Conservation (phyloP, 148 eudicot genomes). For the Heliosperma pusillum region DNA sequence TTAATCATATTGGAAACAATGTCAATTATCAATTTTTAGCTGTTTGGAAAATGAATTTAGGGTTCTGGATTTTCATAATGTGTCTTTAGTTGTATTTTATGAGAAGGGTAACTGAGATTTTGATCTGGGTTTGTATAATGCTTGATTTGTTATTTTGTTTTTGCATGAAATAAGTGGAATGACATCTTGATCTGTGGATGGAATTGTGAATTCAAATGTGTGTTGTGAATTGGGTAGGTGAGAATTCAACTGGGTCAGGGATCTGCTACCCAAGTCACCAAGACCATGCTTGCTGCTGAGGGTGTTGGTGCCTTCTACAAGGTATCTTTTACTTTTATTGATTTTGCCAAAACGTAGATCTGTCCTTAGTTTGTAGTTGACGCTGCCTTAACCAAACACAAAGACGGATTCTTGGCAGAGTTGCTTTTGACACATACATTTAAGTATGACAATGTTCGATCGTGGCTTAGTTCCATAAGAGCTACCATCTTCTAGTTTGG, state of each 20-base stretch:
- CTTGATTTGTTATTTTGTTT: not conserved
- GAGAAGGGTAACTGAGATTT: not conserved
- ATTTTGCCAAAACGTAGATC: not conserved
- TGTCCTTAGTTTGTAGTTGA: not conserved
- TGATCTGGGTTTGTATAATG: not conserved
- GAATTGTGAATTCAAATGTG: not conserved
- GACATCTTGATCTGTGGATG: constrained; percentile 9
- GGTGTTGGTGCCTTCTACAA: constrained; percentile 96
- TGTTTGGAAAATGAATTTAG: not conserved
- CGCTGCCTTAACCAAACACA: not conserved
- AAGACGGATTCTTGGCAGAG: not conserved
- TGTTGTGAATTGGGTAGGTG: constrained; percentile 50
- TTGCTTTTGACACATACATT: not conserved
- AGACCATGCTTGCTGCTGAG: constrained; percentile 75
- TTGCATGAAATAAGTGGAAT: not conserved
- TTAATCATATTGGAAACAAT: not conserved
- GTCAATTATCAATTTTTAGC: not conserved
- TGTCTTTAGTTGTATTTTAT: not conserved
- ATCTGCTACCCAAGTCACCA: constrained; percentile 71
- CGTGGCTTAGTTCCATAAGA: not conserved
- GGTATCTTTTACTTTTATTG: constrained; percentile 36
- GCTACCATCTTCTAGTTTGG: not conserved
- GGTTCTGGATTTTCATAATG: not conserved
- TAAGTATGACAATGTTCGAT: not conserved
- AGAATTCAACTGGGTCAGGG: constrained; percentile 98